phyloP scores from a whole-genome alignment of 495 filamentous ascomycete genomes.

The Hypoxylon fuscum region DNA sequence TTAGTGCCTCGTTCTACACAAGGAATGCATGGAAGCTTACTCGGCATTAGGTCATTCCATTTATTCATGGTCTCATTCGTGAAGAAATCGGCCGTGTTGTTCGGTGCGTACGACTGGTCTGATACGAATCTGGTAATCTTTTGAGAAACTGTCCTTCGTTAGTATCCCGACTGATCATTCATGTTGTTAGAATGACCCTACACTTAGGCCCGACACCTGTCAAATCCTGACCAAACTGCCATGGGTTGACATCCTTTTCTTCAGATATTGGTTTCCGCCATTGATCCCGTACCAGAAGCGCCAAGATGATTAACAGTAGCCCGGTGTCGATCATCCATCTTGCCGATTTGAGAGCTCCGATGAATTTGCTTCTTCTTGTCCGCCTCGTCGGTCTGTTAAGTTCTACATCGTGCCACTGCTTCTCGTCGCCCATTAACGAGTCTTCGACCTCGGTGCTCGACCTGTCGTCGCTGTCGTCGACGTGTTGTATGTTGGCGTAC shows the following conservation, averaged over 20 bases:
- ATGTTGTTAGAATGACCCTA: conserved; percentile 12
- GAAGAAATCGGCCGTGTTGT: conserved; percentile 58
- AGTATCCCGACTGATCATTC: conserved; percentile 1
- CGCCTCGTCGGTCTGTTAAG: conserved; percentile 27
- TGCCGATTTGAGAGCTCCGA: conserved; percentile 30
- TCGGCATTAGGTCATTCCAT: conserved; percentile 57
- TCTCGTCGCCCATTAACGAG: conserved; percentile 51
- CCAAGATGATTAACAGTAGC: conserved; percentile 47
- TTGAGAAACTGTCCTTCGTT: conserved; percentile 46
- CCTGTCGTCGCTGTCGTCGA: conserved; percentile 46
- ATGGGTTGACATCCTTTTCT: conserved; percentile 40
- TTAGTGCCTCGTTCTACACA: conserved; percentile 6
- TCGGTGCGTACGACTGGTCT: conserved; percentile 56
- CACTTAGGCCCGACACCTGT: conserved; percentile 51
- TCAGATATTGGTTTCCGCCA: conserved; percentile 25
- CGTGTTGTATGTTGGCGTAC: conserved; percentile 42
- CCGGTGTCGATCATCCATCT: conserved; percentile 49
- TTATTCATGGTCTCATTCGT: conserved; percentile 49
- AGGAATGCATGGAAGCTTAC: conserved; percentile 29
- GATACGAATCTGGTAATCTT: conserved; percentile 53
- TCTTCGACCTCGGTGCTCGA: conserved; percentile 55
- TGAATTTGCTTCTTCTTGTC: conserved; percentile 22
- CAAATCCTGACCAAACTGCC: conserved; percentile 52
- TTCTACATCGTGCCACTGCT: conserved; percentile 48
- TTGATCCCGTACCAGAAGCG: conserved; percentile 46